Evolutionary conservation across 208 protist genomes (phyloP), one percentile per base, ranked within the genome.

Genomic region (Wallacemonas collosoma): DNA sequence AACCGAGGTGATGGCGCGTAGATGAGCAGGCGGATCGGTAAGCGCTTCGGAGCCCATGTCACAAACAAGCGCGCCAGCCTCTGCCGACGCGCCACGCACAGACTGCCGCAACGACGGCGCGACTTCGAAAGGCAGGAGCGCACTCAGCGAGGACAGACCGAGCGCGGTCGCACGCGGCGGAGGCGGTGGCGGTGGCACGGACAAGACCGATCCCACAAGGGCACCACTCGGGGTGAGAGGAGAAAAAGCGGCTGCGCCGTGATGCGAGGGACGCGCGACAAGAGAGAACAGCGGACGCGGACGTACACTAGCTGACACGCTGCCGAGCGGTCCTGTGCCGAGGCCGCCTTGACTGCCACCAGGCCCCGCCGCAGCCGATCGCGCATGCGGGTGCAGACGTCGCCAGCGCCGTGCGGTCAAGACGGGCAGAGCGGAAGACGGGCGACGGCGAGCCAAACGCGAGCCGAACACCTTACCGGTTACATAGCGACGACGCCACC

Each of bases 71-170:
- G 26, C 26, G 26, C 26, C 26, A 26, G 26, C 26, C 26, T 26
- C 26, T 26, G 26, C 26, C 26, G 26, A 26, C 26, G 26, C 26
- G 26, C 26, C 17, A 17, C 54, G 12, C 15, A 36, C 35, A 6
- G 15, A 8, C 12, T 36, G 12, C 54, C 9, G 54, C 54, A 58
- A 7, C 54, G 54, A 36, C 54, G 54, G 54, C 15, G 54, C 8
- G 15, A 35, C 54, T 58, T 58, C 54, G 54, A 58, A 58, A 8
- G 54, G 54, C 54, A 58, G 17, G 15, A 58, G 17, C 54, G 54
- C 54, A 17, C 54, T 58, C 9, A 58, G 54, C 6, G 54, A 35
- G 6, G 54, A 9, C 0, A 58, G n/a, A 7, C 54, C 6, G 12
- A 58, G 54, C 54, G 54, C 15, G 15, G 17, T 35, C 15, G n/a